Evolutionary conservation across 2,329 filamentous ascomycete genomes (phyloP).

Genomic region (Paecilomyces variotii): DNA sequence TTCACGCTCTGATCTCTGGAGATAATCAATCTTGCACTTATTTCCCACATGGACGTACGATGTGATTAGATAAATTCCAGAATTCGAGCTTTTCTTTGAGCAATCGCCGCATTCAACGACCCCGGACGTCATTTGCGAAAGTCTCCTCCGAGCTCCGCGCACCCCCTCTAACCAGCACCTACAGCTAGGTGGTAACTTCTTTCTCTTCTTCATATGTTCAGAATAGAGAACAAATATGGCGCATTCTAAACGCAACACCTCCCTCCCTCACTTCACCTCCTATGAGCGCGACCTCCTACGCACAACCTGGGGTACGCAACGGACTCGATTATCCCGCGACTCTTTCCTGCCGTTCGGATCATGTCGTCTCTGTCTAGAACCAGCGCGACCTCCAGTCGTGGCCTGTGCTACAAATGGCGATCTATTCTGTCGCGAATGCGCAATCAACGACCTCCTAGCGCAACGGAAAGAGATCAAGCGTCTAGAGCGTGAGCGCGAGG

Average conservation of each 20-base stretch:
- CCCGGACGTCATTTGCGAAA: background rate
- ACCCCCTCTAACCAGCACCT: background rate
- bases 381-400: constrained; percentile 75
- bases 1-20: background rate
- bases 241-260: constrained; percentile 74
- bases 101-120: background rate
- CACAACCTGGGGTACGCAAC: constrained; percentile 69
- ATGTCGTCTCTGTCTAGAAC: constrained; percentile 78
- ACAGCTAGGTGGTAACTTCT: background rate
- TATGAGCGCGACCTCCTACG: constrained; percentile 81
- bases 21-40: background rate
- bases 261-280: constrained; percentile 85
- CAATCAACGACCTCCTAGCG: constrained; percentile 78
- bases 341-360: constrained; percentile 87
- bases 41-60: background rate
- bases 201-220: background rate
- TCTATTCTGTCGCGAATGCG: constrained; percentile 92
- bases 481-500: constrained; percentile 57
- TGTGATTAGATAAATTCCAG: background rate
- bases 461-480: constrained; percentile 90
- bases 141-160: background rate
- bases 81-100: background rate
- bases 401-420: constrained; percentile 71
- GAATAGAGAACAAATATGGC: constrained; percentile 23
- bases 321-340: constrained; percentile 79